Base-by-base conservation (phyloP, 2,329 filamentous ascomycete genomes). In the Alternaria sp. region DNA sequence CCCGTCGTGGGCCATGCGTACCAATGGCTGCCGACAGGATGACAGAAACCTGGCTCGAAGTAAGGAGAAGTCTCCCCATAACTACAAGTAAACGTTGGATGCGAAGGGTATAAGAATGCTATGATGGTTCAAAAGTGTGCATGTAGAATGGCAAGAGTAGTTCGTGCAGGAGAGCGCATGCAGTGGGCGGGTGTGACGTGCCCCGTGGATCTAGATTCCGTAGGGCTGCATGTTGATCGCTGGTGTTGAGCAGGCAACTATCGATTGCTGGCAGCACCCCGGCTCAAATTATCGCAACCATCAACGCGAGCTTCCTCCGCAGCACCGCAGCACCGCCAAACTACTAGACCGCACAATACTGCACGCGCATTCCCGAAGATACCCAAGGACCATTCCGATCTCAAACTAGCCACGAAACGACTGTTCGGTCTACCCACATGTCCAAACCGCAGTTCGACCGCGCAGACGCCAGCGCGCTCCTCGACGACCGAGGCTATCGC, bases 401-500 rank as follows among this genome's bases (percentile, higher is more conserved):
- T 19, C 25, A n/a, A 49, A 28, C n/a, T 17, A 23, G 26, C 59
- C 30, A 32, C 12, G 9, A 8, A 23, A 15, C n/a, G 15, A 45
- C 26, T 30, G 8, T 5, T 40, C 46, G 30, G 19, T 36, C 5
- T 21, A n/a, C 46, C 62, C 62, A 62, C 54, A 73, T 73, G 68
- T 69, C 73, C 26, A 84, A 83, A 65, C 77, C 81, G 66, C 77
- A 81, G 32, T 71, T 87, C 75, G 88, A 93, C 80, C 90, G 90
- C 78, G 93, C 93, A 76, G 93, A 97, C 79, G 93, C 92, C 25
- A 85, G 83, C 72, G 82, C 83, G 17, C 83, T 97, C 79, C 91
- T 98, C 78, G 95, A 98, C 83, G 93, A 97, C 82, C 92, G 95
- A 72, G 95, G 95, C 77, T 92, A 92, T 77, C 85, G 84, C 12